Conservation (phyloP, 805 yeast genomes). For the Ascoidea asiatica region DNA sequence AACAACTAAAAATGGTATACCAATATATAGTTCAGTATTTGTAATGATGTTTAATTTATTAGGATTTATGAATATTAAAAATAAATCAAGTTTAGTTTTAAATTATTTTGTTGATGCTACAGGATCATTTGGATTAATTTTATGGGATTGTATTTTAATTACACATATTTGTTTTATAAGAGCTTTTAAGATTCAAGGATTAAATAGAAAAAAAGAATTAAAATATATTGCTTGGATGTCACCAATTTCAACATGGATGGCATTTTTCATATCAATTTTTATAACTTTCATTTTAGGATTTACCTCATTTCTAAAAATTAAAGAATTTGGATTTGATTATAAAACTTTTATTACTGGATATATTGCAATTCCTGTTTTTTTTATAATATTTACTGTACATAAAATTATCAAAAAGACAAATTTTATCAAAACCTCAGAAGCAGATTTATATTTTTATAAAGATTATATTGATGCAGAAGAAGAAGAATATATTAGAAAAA, state of each 20-base stretch:
- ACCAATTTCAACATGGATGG: conserved; percentile 27
- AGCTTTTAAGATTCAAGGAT: conserved; percentile 30
- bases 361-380: conserved; percentile 19
- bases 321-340: conserved; percentile 18
- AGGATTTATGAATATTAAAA: conserved; percentile 28
- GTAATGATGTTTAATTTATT: conserved; percentile 25
- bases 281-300: conserved; percentile 28
- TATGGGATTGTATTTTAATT: conserved; percentile 30
- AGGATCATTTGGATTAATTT: conserved; percentile 29
- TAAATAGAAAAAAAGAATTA: conserved; percentile 24
- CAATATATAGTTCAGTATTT: conserved; percentile 26
- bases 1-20: conserved; percentile 30
- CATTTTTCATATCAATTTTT: conserved; percentile 22
- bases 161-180: conserved; percentile 33
- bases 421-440: conserved; percentile 19
- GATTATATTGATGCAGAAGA: conserved; percentile 32
- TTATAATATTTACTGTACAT: conserved; percentile 22
- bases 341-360: conserved; percentile 27
- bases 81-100: conserved; percentile 25
- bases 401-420: conserved; percentile 24
- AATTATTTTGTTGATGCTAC: conserved; percentile 30
- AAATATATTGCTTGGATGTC: conserved; percentile 29
- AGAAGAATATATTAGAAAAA: conserved; percentile 12
- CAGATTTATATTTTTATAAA: conserved; percentile 27
- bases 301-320: conserved; percentile 27